Evolutionary conservation across 1,139 yeast species (phyloP), one percentile per base, ranked within the genome.

Genomic region (Dujonia santamariae): DNA sequence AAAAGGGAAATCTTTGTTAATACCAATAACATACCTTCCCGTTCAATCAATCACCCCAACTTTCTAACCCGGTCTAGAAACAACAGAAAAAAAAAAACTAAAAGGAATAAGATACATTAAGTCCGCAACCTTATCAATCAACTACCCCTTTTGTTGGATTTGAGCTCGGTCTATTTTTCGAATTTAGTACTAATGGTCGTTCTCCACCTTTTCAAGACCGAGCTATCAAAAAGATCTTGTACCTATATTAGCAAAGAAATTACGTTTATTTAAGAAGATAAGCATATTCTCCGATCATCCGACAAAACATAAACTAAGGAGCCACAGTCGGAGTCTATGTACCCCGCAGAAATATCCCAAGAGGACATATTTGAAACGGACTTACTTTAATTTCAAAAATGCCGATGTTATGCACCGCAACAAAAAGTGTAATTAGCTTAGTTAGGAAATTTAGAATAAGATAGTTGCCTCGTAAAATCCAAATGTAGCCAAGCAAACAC

Each of bases 191-290:
- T 19, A 29, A n/a, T 17, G 4, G 9, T 6, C 4, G 15, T 29
- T 19, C 32, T 29, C 32, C 32, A 6, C 32, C 25, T 29, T 29
- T 11, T 11, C 18, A 20, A 19, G 32, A 29, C 32, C 32, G 32
- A 29, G 32, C 32, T 29, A 29, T 17, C n/a, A n/a, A n/a, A n/a
- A n/a, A n/a, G n/a, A n/a, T n/a, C n/a, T n/a, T n/a, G n/a, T n/a
- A n/a, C n/a, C n/a, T n/a, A n/a, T 28, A 15, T 29, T 29, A 4
- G 19, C 13, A 21, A 22, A 19, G n/a, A 26, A n/a, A n/a, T 11
- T 22, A 22, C 12, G 12, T 14, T n/a, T 14, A 22, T n/a, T n/a
- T n/a, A 14, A 22, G 25, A 22, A 22, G 25, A 22, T 22, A n/a
- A 11, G n/a, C 7, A 19, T 11, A 13, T 6, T 27, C 30, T 27